Evolutionary conservation across 2,329 filamentous ascomycete genomes (phyloP).

Genomic region (Aspergillus bombycis): DNA sequence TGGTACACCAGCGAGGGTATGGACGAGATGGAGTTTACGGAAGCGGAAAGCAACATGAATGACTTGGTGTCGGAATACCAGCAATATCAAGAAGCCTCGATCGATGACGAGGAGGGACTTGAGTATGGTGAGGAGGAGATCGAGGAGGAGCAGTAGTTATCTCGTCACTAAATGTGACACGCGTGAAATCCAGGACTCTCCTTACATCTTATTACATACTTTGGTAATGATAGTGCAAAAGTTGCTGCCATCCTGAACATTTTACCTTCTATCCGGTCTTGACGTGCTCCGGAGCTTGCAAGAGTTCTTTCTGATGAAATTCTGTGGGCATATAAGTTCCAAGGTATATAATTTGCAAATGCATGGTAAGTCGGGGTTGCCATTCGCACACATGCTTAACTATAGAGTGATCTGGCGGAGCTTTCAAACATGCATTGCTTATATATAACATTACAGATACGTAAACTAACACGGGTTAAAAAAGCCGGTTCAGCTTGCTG

Average conservation of each 20-base stretch:
- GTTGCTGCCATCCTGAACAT: background rate
- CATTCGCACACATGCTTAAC: background rate
- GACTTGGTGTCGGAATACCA: constrained; percentile 99
- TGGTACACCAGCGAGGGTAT: constrained; percentile 99
- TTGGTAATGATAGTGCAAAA: background rate
- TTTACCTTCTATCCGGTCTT: background rate
- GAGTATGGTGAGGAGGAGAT: constrained; percentile 53
- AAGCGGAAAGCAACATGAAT: constrained; percentile 99
- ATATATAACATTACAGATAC: background rate
- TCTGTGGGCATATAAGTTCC: background rate
- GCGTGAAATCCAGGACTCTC: background rate
- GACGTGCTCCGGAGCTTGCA: background rate
- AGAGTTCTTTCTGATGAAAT: background rate
- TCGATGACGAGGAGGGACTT: constrained; percentile 94
- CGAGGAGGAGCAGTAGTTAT: constrained; percentile 1
- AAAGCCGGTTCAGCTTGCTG: background rate
- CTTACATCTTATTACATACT: constrained; percentile 1
- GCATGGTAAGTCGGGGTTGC: background rate
- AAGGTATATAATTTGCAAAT: background rate
- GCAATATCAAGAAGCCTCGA: constrained; percentile 98
- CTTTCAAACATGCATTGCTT: background rate
- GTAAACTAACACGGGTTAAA: background rate
- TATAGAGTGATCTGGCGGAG: background rate
- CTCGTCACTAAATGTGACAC: background rate
- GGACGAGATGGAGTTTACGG: constrained; percentile 99